Conservation (phyloP, 768 basidiomycete genomes). For the Termitomyces sp. region DNA sequence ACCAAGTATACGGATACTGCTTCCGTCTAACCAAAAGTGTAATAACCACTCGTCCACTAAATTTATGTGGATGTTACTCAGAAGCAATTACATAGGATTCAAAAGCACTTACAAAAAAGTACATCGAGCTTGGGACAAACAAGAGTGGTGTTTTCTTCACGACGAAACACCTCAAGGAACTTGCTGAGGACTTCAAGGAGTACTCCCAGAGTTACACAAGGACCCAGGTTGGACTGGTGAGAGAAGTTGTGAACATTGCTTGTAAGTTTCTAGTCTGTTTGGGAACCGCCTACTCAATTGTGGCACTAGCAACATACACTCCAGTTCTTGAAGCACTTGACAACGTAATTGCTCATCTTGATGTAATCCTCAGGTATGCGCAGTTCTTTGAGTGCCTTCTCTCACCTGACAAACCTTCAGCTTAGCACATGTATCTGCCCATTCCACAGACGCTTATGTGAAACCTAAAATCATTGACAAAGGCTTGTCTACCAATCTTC, state of each 20-base stretch:
- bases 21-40: conserved; percentile 91
- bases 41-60: conserved; percentile 20
- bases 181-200: conserved; percentile 69
- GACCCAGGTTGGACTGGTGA: conserved; percentile 78
- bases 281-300: conserved; percentile 19
- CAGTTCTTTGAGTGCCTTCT: neutral
- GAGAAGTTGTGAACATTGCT: conserved; percentile 89
- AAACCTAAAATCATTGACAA: conserved; percentile 77
- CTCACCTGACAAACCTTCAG: conserved; percentile 31
- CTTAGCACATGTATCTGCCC: conserved; percentile 87
- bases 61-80: neutral
- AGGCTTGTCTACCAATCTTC: conserved; percentile 30
- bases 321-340: conserved; percentile 85
- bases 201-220: conserved; percentile 62
- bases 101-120: conserved; percentile 60
- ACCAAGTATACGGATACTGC: conserved; percentile 83
- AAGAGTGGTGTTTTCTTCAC: conserved; percentile 90
- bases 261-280: conserved; percentile 39
- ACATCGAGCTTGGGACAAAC: conserved; percentile 77
- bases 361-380: conserved; percentile 82
- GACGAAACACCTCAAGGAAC: conserved; percentile 63
- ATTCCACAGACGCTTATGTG: conserved; percentile 82
- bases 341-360: conserved; percentile 79
- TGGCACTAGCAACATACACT: conserved; percentile 76
- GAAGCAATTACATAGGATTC: conserved; percentile 58